Percentiles rank a stretch among this genome's conserved stretches.
These are phyloP conservation scores for Fistulinella prunicolor DNA, from an alignment of 768 basidiomycete species.

Conservation along the genomic window DNA sequence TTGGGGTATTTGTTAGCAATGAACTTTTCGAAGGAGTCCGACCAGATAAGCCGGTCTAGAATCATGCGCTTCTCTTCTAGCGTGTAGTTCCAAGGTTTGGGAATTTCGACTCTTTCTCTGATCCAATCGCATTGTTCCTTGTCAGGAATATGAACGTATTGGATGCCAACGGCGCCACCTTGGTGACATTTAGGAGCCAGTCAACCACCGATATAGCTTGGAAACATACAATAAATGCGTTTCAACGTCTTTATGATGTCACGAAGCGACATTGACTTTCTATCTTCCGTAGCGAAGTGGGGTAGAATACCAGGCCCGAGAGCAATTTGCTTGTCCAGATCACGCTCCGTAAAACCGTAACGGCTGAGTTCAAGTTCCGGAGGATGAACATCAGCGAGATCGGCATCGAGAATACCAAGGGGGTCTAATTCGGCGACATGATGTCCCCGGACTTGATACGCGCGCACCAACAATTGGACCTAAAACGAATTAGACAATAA, in stretches of 20 bases:
- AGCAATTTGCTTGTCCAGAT: conserved; percentile 91
- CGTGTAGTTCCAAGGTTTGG: conserved; percentile 96
- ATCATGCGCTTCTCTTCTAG: conserved; percentile 99
- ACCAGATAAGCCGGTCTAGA: conserved; percentile 98
- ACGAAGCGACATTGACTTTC: conserved; percentile 81
- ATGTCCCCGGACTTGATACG: conserved; percentile 98
- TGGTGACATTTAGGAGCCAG: conserved; percentile 7
- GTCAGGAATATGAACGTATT: conserved; percentile 95
- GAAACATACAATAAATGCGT: conserved; percentile 86
- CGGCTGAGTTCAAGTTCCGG: conserved; percentile 91
- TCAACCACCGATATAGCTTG: neutral
- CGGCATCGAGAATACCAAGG: conserved; percentile 87
- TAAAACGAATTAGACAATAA: conserved; percentile 30
- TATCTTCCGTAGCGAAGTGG: conserved; percentile 85
- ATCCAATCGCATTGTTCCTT: conserved; percentile 99
- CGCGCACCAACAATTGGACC: conserved; percentile 97
- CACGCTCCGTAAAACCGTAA: conserved; percentile 93
- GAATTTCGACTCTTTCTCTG: conserved; percentile 90
- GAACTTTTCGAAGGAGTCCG: conserved; percentile 99
- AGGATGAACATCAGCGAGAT: conserved; percentile 73
- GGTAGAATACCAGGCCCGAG: conserved; percentile 96
- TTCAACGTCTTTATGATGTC: conserved; percentile 90
- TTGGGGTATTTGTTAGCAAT: conserved; percentile 98
- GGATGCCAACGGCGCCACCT: conserved; percentile 88
- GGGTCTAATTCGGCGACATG: conserved; percentile 96